Percentiles rank a stretch among this genome's conserved stretches.
These are phyloP conservation scores for Quercus suber DNA, from an alignment of 306 rosid species.

Conservation along the genomic window DNA sequence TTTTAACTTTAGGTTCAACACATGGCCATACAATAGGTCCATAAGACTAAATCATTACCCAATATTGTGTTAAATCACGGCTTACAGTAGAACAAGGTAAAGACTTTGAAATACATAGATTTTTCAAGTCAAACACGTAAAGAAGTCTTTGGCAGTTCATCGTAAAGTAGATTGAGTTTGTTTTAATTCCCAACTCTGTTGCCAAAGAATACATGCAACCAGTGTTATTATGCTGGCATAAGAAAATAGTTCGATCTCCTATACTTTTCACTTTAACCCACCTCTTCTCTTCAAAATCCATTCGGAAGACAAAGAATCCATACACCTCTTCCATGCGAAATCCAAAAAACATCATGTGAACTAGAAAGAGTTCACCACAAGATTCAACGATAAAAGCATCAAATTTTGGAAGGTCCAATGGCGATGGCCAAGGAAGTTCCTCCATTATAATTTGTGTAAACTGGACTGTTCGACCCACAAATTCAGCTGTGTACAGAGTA, in stretches of 20 bases:
- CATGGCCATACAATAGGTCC: no score
- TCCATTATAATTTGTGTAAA: background rate
- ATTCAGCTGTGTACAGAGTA: background rate
- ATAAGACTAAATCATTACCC: background rate
- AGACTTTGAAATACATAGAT: background rate
- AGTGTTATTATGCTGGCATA: background rate
- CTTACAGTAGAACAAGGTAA: background rate
- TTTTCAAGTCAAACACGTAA: background rate
- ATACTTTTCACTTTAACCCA: background rate
- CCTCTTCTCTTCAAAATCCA: background rate
- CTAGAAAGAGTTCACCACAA: background rate
- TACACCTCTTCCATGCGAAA: background rate
- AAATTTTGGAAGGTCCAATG: background rate
- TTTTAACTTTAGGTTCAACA: no score
- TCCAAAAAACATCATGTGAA: background rate
- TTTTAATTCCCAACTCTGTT: background rate
- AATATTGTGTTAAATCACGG: background rate
- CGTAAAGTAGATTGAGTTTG: background rate
- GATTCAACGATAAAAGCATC: background rate
- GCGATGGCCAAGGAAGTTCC: background rate
- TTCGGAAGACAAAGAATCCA: background rate
- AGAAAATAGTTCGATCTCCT: background rate
- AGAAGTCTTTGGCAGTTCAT: background rate
- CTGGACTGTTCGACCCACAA: background rate
- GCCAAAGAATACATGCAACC: background rate